Evolutionary conservation across 2,329 filamentous ascomycete genomes (phyloP).

Genomic region (Epichloe elymi): DNA sequence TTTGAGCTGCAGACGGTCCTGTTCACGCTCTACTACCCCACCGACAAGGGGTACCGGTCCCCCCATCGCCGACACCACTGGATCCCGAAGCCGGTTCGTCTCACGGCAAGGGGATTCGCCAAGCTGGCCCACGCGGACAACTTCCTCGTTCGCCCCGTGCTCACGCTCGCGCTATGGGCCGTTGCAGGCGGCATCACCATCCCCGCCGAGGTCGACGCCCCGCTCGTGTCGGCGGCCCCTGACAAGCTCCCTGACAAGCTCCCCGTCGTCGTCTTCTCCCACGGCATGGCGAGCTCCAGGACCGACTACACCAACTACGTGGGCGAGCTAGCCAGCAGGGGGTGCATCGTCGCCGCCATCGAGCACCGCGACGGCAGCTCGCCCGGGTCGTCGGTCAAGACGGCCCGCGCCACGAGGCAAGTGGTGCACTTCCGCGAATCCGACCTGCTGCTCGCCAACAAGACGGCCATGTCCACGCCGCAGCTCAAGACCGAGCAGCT

Average conservation of each 20-base stretch:
- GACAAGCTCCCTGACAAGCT: constrained; percentile 17
- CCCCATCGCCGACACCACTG: constrained; percentile 26
- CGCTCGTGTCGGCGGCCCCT: constrained; percentile 17
- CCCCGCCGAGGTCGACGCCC: constrained; percentile 33
- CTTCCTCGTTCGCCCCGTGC: constrained; percentile 27
- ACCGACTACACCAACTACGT: constrained; percentile 40
- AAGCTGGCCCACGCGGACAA: constrained; percentile 30
- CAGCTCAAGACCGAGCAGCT: constrained; percentile 33
- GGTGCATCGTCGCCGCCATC: constrained; percentile 34
- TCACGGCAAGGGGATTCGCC: constrained; percentile 33
- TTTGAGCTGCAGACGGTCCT: constrained; percentile 34
- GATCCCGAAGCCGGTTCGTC: constrained; percentile 29
- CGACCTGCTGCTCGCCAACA: constrained; percentile 18
- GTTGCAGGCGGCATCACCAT: constrained; percentile 32
- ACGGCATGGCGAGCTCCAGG: constrained; percentile 35
- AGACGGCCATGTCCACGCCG: constrained; percentile 20
- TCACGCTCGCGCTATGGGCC: constrained; percentile 28
- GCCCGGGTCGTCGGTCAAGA: constrained; percentile 29
- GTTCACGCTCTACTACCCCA: constrained; percentile 37
- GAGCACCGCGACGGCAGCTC: constrained; percentile 40
- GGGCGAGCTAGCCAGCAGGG: constrained; percentile 35
- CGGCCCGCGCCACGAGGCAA: constrained; percentile 17
- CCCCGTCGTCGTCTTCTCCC: constrained; percentile 37
- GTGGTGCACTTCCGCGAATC: constrained; percentile 22
- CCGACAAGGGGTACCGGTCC: constrained; percentile 7